Evolutionary conservation across 495 filamentous ascomycete species (phyloP).

Genomic region (Aspergillus mulundensis): DNA sequence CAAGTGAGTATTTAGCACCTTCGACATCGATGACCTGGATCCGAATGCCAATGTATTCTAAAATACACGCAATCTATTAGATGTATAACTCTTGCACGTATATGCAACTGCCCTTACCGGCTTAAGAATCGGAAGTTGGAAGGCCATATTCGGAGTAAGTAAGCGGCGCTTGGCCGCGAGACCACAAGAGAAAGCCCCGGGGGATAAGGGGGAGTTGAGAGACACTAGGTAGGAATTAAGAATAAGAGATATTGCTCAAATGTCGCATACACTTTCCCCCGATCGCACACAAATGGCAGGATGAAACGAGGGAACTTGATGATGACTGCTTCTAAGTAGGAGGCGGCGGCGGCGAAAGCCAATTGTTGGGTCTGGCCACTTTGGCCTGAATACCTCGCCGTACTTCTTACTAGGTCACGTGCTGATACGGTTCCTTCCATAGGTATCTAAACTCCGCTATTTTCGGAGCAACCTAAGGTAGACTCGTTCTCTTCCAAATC

Average conservation of each 20-base stretch:
- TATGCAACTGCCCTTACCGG: slow-evolving; percentile 27
- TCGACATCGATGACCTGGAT: slow-evolving; percentile 44
- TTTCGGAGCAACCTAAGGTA: too few relatives aligned
- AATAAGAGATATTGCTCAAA: slow-evolving; percentile 15
- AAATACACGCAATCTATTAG: slow-evolving; percentile 13
- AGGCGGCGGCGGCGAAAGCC: slow-evolving; percentile 35
- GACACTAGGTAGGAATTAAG: slow-evolving; percentile 4
- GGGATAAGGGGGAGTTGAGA: neutral
- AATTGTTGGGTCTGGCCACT: slow-evolving; percentile 25
- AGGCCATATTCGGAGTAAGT: slow-evolving; percentile 44
- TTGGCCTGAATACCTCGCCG: slow-evolving; percentile 19
- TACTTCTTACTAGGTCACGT: slow-evolving; percentile 8
- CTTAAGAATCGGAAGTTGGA: slow-evolving; percentile 40
- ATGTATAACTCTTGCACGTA: neutral
- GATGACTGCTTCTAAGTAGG: slow-evolving; percentile 20
- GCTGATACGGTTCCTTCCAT: neutral
- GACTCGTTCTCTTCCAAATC: neutral
- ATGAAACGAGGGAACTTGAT: slow-evolving; percentile 7
- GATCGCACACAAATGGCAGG: slow-evolving; percentile 10
- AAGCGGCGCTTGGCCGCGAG: slow-evolving; percentile 42
- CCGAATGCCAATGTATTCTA: slow-evolving; percentile 42
- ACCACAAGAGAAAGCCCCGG: slow-evolving; percentile 21
- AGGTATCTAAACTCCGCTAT: neutral
- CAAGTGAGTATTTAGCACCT: slow-evolving; percentile 34
- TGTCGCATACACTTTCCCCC: slow-evolving; percentile 27